Evolutionary conservation across 768 basidiomycete species (phyloP).

Genomic region (Hygrocybe punicea): DNA sequence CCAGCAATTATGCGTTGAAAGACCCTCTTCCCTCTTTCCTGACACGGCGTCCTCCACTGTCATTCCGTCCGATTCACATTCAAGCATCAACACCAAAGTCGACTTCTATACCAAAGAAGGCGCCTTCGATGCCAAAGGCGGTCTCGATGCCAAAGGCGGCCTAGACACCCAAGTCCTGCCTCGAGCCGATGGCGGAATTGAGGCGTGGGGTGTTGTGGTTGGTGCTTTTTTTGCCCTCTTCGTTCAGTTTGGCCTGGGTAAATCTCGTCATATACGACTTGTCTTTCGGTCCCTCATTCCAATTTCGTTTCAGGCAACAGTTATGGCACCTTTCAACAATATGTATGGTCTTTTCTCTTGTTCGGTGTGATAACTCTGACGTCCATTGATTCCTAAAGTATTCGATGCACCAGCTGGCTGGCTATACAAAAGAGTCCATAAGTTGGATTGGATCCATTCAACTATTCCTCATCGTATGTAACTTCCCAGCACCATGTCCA

Average conservation of each 20-base stretch:
- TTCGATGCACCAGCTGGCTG: background rate
- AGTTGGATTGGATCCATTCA: slow-evolving; percentile 8
- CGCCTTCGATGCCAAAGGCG: no score
- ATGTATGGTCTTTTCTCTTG: background rate
- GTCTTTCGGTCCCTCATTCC: background rate
- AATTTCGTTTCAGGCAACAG: background rate
- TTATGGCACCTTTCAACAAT: slow-evolving; percentile 2
- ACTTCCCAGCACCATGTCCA: background rate
- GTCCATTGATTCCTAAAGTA: background rate
- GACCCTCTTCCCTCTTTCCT: no score
- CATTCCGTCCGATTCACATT: no score
- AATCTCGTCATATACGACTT: background rate
- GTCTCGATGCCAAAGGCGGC: background rate
- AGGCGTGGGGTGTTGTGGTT: slow-evolving; percentile 1
- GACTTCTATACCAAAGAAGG: no score
- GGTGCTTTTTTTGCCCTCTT: background rate
- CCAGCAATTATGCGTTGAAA: no score
- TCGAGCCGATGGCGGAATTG: background rate
- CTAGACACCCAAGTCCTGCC: background rate
- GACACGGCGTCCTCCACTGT: no score
- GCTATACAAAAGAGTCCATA: background rate
- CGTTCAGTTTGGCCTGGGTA: background rate
- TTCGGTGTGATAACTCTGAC: background rate
- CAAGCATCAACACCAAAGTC: no score
- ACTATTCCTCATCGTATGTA: slow-evolving; percentile 1